Evolutionary conservation across 2,329 filamentous ascomycete species (phyloP).

Genomic region (Alternaria postmessia): DNA sequence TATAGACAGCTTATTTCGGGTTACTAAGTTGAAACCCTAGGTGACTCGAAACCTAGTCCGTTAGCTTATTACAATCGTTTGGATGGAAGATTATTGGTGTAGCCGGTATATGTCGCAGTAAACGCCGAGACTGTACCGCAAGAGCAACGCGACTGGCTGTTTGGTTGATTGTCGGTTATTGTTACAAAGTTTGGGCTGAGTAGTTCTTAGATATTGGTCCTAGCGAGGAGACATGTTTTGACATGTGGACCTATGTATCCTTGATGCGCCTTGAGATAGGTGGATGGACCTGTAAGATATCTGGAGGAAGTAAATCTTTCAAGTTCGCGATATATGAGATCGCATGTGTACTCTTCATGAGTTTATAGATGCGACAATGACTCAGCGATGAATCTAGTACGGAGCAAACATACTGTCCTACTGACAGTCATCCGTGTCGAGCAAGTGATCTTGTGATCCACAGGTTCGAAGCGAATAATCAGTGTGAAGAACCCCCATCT

Average conservation of each 20-base stretch:
- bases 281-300: not conserved
- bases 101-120: slow-evolving; percentile 51
- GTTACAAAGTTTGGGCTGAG: slow-evolving; percentile 50
- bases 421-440: not conserved
- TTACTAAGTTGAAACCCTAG: too few relatives aligned
- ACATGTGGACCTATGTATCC: slow-evolving; percentile 50
- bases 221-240: slow-evolving; percentile 47
- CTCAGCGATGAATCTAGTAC: not conserved
- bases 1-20: too few relatives aligned
- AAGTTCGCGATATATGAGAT: not conserved
- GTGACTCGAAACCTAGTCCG: too few relatives aligned
- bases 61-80: too few relatives aligned
- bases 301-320: not conserved
- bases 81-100: slow-evolving; percentile 40
- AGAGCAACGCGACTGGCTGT: slow-evolving; percentile 49
- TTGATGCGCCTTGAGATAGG: slow-evolving; percentile 5
- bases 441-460: slow-evolving; percentile 7
- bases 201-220: slow-evolving; percentile 44
- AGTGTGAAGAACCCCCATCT: not conserved
- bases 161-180: slow-evolving; percentile 47
- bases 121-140: slow-evolving; percentile 49
- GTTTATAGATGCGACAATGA: too few relatives aligned
- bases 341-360: not conserved
- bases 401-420: not conserved
- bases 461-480: not conserved